Percentiles rank a stretch among this genome's conserved stretches.
Evolutionary conservation across 192 early-diverging fungal species (phyloP).

Genomic region (Gryganskiella cystojenkinii): DNA sequence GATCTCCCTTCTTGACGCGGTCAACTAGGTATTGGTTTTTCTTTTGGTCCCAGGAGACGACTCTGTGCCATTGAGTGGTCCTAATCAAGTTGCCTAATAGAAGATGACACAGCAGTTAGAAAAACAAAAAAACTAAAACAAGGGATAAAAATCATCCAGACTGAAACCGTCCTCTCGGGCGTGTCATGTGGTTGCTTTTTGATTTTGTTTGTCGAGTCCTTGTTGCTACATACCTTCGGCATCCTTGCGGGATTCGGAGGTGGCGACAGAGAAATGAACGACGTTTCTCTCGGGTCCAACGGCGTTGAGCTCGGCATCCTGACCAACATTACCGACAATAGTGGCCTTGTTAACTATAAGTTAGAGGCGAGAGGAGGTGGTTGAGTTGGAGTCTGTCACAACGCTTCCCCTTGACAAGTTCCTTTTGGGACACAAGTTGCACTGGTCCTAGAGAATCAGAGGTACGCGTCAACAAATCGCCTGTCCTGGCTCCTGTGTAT

Average conservation of each 20-base stretch:
- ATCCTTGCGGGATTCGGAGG: constrained; percentile 67
- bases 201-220: neutral
- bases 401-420: neutral
- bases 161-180: neutral
- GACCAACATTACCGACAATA: constrained; percentile 71
- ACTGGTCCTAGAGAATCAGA: too few species aligned
- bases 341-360: constrained; percentile 71
- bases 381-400: neutral
- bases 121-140: neutral
- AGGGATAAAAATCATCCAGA: neutral
- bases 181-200: constrained; percentile 1
- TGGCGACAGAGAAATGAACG: constrained; percentile 70
- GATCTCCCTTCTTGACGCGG: constrained; percentile 69
- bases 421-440: too few species aligned
- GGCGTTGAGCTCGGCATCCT: constrained; percentile 60
- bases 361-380: neutral
- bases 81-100: constrained; percentile 67
- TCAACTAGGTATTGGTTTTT: constrained; percentile 50
- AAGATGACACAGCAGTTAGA: neutral
- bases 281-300: constrained; percentile 58
- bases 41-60: constrained; percentile 57
- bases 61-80: constrained; percentile 76
- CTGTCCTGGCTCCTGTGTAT: too few species aligned
- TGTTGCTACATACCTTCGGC: constrained; percentile 52
- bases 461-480: too few species aligned